Base-by-base conservation (phyloP, 148 eudicot genomes). In the Fagopyrum homotropicum region DNA sequence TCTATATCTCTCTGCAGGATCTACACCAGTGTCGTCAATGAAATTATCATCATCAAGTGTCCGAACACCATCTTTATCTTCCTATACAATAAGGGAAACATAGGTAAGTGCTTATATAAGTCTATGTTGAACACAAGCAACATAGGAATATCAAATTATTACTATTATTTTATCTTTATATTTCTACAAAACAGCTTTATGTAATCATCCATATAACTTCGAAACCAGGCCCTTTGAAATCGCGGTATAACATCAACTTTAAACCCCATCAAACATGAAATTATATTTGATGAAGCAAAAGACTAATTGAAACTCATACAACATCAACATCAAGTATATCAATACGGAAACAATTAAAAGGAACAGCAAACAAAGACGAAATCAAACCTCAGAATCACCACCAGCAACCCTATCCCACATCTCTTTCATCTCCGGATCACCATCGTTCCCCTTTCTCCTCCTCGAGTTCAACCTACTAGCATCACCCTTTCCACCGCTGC, bases 391-490 rank as follows among this genome's bases (percentile, higher is more conserved):
- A 45, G 98, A 90, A 83, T 89, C 89, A 44, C 85, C 94, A 0
- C 96, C 97, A 17, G 96, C 97, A 81, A 95, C 77, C 0, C 96
- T 92, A 75, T 88, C 97, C 99, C 99, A 95, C 99, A 95, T 92
- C 90, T 95, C 99, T 80, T 89, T 89, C 78, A 85, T 87, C 84
- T 92, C 98, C 7, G 84, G 76, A 82, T 93, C 97, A 4, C 83
- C 92, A 66, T 84, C 87, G 15, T 81, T 85, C 19, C 82, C 79
- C 80, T 83, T 83, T 83, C 81, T 84, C 77, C 83, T 17, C 78
- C 79, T 91, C 55, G 87, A 77, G 50, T 84, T 89, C 81, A 83
- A 78, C 80, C 82, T 87, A 17, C 76, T 72, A 78, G 78, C 82
- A 56, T 75, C 88, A 35, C 80, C 77, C 8, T 76, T 50, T 69